These are phyloP conservation scores for Diplotaxis tenuifolia DNA, from an alignment of 345 rosid species.

Conservation along the genomic window DNA sequence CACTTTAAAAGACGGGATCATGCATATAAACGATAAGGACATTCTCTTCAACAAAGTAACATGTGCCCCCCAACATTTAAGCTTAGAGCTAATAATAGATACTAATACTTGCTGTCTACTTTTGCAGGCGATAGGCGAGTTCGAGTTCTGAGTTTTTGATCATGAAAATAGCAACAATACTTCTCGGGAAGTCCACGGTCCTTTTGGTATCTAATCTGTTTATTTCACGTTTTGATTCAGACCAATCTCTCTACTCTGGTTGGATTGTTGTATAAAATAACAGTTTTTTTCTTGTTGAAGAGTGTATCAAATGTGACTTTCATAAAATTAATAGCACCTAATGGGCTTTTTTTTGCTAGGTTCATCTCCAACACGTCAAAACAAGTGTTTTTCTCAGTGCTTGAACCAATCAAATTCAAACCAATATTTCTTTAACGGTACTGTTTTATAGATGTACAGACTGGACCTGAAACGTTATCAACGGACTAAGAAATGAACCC, in stretches of 20 bases:
- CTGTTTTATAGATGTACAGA: not conserved
- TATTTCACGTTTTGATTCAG: conserved; percentile 24
- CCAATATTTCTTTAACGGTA: not conserved
- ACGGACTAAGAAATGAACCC: not conserved
- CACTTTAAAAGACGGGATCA: conserved; percentile 87
- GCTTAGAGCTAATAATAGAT: conserved; percentile 1
- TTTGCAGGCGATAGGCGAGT: conserved; percentile 86
- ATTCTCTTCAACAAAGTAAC: conserved; percentile 88
- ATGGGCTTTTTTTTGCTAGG: too few species aligned
- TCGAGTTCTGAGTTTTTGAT: conserved; percentile 90
- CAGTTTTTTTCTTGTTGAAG: conserved; percentile 38
- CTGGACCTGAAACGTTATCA: not conserved
- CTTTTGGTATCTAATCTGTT: conserved; percentile 32
- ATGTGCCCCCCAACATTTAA: not conserved
- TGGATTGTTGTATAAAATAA: conserved; percentile 67
- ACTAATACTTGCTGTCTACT: conserved; percentile 6
- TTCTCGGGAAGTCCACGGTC: not conserved
- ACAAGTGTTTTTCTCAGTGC: not conserved
- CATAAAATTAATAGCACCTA: too few species aligned
- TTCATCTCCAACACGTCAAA: too few species aligned
- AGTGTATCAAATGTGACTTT: conserved; percentile 3
- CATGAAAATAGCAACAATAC: not conserved
- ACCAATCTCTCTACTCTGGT: conserved; percentile 35
- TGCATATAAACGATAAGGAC: conserved; percentile 94
- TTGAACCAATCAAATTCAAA: not conserved